Conservation (phyloP, 192 early-diverging fungal species). For the Haplosporangium gracile region DNA sequence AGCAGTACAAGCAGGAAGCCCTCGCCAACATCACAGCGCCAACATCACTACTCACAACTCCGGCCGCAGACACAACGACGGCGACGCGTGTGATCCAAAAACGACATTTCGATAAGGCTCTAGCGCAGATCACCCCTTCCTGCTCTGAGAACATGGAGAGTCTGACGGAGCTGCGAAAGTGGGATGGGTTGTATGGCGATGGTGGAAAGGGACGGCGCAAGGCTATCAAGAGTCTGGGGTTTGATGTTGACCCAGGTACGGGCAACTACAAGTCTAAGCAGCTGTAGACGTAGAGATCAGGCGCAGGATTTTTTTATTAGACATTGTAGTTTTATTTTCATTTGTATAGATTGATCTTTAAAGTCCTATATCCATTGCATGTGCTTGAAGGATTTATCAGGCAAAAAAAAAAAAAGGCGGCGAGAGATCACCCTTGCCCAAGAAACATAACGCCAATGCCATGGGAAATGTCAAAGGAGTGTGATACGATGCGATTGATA, state of each 20-base stretch:
- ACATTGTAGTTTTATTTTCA: background rate
- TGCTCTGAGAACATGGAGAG: conserved; percentile 93
- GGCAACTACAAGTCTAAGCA: background rate
- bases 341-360: background rate
- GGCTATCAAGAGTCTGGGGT: conserved; percentile 66
- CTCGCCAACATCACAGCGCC: conserved; percentile 8
- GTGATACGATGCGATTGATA: too few relatives aligned
- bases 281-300: background rate
- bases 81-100: conserved; percentile 58
- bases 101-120: conserved; percentile 88
- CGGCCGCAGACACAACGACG: background rate
- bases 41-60: background rate
- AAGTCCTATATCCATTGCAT: background rate
- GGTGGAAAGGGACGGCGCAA: conserved; percentile 67
- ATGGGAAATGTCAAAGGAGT: too few relatives aligned
- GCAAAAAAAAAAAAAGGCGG: too few relatives aligned
- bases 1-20: conserved; percentile 32
- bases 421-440: too few relatives aligned
- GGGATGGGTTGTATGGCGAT: conserved; percentile 91
- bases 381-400: too few relatives aligned
- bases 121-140: conserved; percentile 87
- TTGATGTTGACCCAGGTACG: conserved; percentile 33
- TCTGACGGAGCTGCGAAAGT: conserved; percentile 90
- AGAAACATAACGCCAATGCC: too few relatives aligned
- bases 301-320: background rate